Evolutionary conservation across 208 protist species (phyloP), one percentile per base, ranked within the genome.

Genomic region (Acanthamoeba triangularis): DNA sequence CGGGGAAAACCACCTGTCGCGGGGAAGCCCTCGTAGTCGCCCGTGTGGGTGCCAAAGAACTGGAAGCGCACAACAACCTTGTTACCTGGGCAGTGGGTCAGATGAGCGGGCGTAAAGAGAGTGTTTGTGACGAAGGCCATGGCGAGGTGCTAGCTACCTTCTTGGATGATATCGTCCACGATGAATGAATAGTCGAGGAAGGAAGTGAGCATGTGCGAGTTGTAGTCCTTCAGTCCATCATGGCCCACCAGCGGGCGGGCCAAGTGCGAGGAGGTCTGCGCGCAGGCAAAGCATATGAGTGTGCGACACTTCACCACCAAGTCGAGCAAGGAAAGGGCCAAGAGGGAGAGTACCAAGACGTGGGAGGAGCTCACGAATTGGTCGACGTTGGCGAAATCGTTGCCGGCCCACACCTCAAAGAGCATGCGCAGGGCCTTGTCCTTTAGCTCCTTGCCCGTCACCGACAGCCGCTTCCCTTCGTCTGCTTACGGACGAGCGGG

Each of bases 41-140:
- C 85, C 23, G 85, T 92, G 59, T 92, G 72, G 59, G 59, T 92
- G 25, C 85, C 85, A 74, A 92, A 92, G 85, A 92, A 92, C 59
- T 92, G 85, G 59, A 74, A 37, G 41, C 85, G 85, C 30, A 92
- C 41, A 6, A 92, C 85, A 11, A 92, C 85, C 63, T 92, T 92
- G 14, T 67, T 76, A 3, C 85, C 85, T 92, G 85, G 7, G 47
- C 8, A 28, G 14, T 10, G 20, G 30, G 5, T 72, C 65, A 10
- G 65, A 4, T 14, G 65, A 28, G 1, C 2, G 65, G 20, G 10
- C 18, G 10, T 4, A 72, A 72, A 14, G 30, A 28, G 10, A 28
- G 5, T 14, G n/a, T 28, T 4, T 8, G n/a, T 13, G 63, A 5
- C 28, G 47, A 0, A 49, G 28, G 47, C 13, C 30, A 84, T 33